These are phyloP conservation scores for Mariannaea elegans DNA, from an alignment of 2,329 filamentous ascomycete species.

Conservation along the genomic window DNA sequence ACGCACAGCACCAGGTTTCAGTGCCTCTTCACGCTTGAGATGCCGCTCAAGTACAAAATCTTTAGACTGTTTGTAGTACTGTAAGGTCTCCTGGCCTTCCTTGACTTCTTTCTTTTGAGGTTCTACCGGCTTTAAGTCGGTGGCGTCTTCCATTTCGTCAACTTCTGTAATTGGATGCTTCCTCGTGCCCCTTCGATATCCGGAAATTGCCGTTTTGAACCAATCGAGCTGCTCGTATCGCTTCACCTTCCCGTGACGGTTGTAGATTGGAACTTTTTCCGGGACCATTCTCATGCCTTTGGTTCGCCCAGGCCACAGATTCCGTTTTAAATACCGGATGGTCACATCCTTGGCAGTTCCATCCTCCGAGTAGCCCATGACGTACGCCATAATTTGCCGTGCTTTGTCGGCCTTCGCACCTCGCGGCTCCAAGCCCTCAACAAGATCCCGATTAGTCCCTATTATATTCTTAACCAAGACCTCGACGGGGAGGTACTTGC, in stretches of 20 bases:
- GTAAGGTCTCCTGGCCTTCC: constrained; percentile 82
- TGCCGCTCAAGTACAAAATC: constrained; percentile 89
- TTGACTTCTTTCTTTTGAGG: constrained; percentile 77
- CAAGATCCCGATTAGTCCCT: constrained; percentile 75
- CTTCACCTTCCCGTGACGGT: constrained; percentile 79
- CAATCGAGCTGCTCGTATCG: constrained; percentile 84
- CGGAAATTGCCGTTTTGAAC: constrained; percentile 83
- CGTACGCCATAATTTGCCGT: constrained; percentile 90
- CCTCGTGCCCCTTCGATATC: constrained; percentile 66
- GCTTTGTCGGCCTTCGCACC: constrained; percentile 84
- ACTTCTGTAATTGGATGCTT: constrained; percentile 69
- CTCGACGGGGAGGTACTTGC: constrained; percentile 82
- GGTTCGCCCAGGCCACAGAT: constrained; percentile 85
- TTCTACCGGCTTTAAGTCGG: constrained; percentile 77
- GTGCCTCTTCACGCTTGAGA: constrained; percentile 89
- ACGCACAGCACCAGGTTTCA: constrained; percentile 72
- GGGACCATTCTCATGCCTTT: constrained; percentile 82
- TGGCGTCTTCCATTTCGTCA: constrained; percentile 82
- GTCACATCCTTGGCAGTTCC: constrained; percentile 96
- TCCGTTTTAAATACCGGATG: constrained; percentile 84
- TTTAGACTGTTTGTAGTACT: constrained; percentile 86
- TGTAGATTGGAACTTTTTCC: constrained; percentile 84
- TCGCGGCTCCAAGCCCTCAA: constrained; percentile 82
- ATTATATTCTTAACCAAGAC: constrained; percentile 74
- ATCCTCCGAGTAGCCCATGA: constrained; percentile 83